Evolutionary conservation across 768 basidiomycete species (phyloP).

Genomic region (Mrakia frigida): DNA sequence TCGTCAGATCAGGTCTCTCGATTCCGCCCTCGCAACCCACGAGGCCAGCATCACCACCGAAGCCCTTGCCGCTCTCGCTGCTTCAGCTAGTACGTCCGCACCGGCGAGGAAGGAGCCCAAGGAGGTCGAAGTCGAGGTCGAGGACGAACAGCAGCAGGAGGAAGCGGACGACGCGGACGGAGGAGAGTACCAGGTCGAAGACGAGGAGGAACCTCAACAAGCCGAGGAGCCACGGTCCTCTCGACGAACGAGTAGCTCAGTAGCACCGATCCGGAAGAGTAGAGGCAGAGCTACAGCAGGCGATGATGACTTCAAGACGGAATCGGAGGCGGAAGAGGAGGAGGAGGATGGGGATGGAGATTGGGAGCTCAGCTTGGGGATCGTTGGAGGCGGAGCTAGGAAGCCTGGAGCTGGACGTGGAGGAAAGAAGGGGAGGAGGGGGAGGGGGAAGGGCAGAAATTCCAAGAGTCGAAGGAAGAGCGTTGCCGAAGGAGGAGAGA

Average conservation of each 20-base stretch:
- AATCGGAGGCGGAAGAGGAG: conserved; percentile 2
- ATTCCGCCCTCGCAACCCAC: conserved; percentile 37
- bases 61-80: background rate
- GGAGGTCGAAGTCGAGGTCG: background rate
- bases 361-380: background rate
- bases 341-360: background rate
- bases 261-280: background rate
- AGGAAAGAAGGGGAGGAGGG: background rate
- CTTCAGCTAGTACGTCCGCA: background rate
- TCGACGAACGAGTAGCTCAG: background rate
- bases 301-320: conserved; percentile 1
- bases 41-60: background rate
- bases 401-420: background rate
- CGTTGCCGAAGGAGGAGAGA: background rate
- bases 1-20: conserved; percentile 44
- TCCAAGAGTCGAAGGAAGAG: background rate
- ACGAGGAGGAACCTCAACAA: background rate
- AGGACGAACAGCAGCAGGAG: background rate
- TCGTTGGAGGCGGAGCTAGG: background rate
- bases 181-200: background rate
- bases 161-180: background rate
- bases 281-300: background rate
- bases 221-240: background rate
- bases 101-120: background rate
- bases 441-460: background rate